Evolutionary conservation across 1,284 basidiomycete genomes (phyloP), one percentile per base, ranked within the genome.

Genomic region (Ustilago trichophora): DNA sequence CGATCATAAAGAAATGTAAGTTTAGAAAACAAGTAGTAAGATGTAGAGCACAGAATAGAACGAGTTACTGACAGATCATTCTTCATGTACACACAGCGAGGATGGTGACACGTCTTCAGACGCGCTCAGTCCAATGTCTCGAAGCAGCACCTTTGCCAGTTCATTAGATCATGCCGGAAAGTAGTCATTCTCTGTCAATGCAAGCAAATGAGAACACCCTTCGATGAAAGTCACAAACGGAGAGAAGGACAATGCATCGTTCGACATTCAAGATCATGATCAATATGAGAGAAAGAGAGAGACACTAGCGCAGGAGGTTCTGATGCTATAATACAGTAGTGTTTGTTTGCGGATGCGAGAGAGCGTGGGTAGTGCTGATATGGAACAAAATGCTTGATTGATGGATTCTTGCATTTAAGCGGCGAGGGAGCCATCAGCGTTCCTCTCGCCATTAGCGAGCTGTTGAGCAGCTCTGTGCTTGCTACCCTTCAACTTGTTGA

Each of bases 401-500:
- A n/a, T n/a, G n/a, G n/a, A n/a, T n/a, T n/a, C n/a, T n/a, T n/a
- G n/a, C n/a, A n/a, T n/a, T 54, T 37, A 57, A 4, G 31, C 15
- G 15, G 31, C 26, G 16, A 57, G 45, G 19, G 50, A 47, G 13
- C 67, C 67, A 18, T 63, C 51, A 3, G 50, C 15, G 33, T 63
- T 58, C 15, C 68, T 38, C 9, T 47, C 35, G 4, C 68, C 68
- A 4, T 51, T 37, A 7, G 47, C 48, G 32, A 71, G 47, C 32
- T 71, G 68, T n/a, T 58, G 50, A 4, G 63, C 63, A 6, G 68
- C 63, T 1, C 63, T 10, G 34, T 66, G 55, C 25, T 71, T 71
- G 40, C 35, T 38, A 11, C 68, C 68, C 35, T 71, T 59, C 26
- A 71, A 37, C 38, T 71, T 71, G 63, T 71, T 71, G 44, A 50